These are phyloP conservation scores for Dalechampia spathulata DNA, from an alignment of 441 rosid genomes.

Conservation along the genomic window DNA sequence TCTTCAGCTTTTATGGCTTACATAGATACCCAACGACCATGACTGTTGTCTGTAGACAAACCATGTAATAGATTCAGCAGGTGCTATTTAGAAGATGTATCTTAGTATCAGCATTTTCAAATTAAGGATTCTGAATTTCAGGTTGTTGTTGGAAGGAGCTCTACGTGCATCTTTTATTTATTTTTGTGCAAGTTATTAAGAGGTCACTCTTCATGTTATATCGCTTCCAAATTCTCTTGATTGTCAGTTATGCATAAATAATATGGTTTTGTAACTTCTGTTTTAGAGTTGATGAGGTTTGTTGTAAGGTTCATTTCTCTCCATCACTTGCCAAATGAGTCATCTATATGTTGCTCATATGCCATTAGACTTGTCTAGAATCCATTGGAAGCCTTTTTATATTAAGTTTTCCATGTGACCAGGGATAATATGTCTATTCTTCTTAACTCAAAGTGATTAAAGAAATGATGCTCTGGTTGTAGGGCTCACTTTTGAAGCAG, in stretches of 20 bases:
- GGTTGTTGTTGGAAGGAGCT: not conserved
- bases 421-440: not conserved
- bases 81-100: no score
- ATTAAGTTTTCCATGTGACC: no score
- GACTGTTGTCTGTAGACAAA: no score
- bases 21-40: not conserved
- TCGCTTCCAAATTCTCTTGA: not conserved
- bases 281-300: not conserved
- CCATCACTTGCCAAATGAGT: not conserved
- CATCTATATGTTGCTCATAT: not conserved
- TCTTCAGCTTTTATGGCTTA: not conserved
- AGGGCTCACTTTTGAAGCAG: constrained; percentile 95
- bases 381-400: no score
- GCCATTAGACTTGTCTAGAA: no score
- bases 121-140: constrained; percentile 1
- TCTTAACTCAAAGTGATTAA: not conserved
- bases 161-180: not conserved
- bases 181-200: not conserved
- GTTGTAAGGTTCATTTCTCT: not conserved
- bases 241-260: not conserved
- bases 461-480: constrained; percentile 18
- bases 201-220: not conserved
- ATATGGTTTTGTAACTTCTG: not conserved
- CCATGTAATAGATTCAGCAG: no score
- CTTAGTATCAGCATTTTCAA: not conserved